Conservation (phyloP, 1,284 basidiomycete species). For the Ustilago trichophora region DNA sequence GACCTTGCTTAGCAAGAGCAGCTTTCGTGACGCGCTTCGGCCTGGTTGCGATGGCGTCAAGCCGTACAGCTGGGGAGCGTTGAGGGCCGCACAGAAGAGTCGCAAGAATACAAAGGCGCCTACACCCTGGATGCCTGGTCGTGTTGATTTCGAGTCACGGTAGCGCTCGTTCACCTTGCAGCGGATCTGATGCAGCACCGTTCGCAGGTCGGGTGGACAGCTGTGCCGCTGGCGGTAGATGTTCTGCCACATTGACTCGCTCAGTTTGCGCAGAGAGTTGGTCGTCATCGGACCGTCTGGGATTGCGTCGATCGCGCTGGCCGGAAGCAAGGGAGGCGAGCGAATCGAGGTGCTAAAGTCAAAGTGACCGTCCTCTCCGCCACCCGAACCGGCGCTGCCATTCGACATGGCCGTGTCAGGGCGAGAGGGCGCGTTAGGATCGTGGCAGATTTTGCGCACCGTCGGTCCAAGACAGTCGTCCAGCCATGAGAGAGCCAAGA, state of each 20-base stretch:
- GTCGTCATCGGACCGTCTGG: constrained; percentile 35
- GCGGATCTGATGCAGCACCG: constrained; percentile 47
- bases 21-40: constrained; percentile 28
- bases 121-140: constrained; percentile 58
- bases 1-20: constrained; percentile 53
- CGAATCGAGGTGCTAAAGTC: constrained; percentile 30
- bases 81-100: constrained; percentile 59
- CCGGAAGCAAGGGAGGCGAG: constrained; percentile 17
- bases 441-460: constrained; percentile 51
- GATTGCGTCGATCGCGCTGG: constrained; percentile 22
- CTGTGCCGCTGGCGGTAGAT: constrained; percentile 56
- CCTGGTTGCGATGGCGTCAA: constrained; percentile 38
- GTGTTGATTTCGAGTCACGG: constrained; percentile 19
- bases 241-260: constrained; percentile 51
- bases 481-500: constrained; percentile 50
- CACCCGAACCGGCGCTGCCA: constrained; percentile 13
- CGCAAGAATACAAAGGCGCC: constrained; percentile 60
- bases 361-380: constrained; percentile 9
- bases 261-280: constrained; percentile 37
- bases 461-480: constrained; percentile 50
- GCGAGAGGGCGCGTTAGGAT: constrained; percentile 23
- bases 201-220: constrained; percentile 55
- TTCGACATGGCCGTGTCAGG: constrained; percentile 6
- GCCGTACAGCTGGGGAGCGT: constrained; percentile 57
- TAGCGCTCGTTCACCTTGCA: constrained; percentile 53